Percentiles rank a stretch among this genome's conserved stretches.
Evolutionary conservation across 2,329 filamentous ascomycete species (phyloP).

Genomic region (Aaosphaeria arxii): DNA sequence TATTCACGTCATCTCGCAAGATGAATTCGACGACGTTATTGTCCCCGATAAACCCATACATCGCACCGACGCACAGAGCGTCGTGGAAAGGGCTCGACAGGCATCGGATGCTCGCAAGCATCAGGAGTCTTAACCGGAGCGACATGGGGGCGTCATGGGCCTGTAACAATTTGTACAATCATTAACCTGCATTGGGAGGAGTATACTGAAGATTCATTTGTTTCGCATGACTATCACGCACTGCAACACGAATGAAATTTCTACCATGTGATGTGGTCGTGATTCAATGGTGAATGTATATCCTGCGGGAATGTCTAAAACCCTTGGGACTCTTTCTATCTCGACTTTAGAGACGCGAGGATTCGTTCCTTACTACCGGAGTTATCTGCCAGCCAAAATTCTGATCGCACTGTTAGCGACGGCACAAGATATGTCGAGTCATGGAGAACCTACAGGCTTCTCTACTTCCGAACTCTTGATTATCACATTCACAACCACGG

Average conservation of each 20-base stretch:
- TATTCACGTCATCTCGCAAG: slow-evolving; percentile 85
- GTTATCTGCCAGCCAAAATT: slow-evolving; percentile 11
- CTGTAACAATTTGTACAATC: background rate
- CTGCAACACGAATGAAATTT: no score
- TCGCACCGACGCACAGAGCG: slow-evolving; percentile 35
- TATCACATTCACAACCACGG: slow-evolving; percentile 54
- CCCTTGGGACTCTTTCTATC: no score
- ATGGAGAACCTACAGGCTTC: slow-evolving; percentile 19
- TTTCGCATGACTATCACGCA: no score
- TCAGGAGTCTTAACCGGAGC: background rate
- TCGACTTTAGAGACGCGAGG: no score
- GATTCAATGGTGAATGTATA: no score
- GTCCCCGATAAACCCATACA: slow-evolving; percentile 71
- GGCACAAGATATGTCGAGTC: background rate
- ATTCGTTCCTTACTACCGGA: background rate
- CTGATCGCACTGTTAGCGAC: slow-evolving; percentile 1
- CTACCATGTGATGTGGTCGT: no score
- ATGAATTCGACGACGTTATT: slow-evolving; percentile 94
- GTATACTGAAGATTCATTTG: no score
- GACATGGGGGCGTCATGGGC: background rate
- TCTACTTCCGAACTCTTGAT: slow-evolving; percentile 49
- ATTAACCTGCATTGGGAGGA: background rate
- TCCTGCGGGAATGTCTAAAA: no score
- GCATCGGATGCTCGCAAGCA: slow-evolving; percentile 28
- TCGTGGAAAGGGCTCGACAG: slow-evolving; percentile 27